A percentile compares a stretch with the other conserved stretches of the same genome.
These are phyloP conservation scores for Lyophyllum semitale DNA, from an alignment of 768 basidiomycete genomes.

Conservation along the genomic window DNA sequence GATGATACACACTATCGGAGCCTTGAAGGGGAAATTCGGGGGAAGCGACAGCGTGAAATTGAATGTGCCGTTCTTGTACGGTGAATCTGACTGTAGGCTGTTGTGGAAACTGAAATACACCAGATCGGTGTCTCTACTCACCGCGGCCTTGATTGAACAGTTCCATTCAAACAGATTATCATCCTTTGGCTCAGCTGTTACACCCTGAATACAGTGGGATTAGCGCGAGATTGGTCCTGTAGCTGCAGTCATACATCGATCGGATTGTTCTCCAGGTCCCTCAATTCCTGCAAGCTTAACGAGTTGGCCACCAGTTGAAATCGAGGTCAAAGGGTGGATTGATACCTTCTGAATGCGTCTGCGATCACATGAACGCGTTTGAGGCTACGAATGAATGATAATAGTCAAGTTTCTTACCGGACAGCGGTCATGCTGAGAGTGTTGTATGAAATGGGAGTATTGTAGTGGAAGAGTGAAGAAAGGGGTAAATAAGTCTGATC, in stretches of 20 bases:
- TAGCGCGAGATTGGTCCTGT: slow-evolving; percentile 9
- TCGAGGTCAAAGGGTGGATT: not conserved
- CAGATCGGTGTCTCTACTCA: slow-evolving; percentile 34
- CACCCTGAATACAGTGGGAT: slow-evolving; percentile 44
- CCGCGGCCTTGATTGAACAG: slow-evolving; percentile 73
- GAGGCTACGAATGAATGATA: slow-evolving; percentile 2
- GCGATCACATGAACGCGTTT: slow-evolving; percentile 21
- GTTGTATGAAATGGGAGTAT: not conserved
- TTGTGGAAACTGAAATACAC: slow-evolving; percentile 9
- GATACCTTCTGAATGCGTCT: slow-evolving; percentile 78
- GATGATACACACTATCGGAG: slow-evolving; percentile 59
- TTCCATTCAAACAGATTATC: slow-evolving; percentile 80
- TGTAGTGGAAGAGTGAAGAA: not conserved
- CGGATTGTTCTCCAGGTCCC: slow-evolving; percentile 60
- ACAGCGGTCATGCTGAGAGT: slow-evolving; percentile 34
- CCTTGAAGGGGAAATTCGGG: slow-evolving; percentile 84
- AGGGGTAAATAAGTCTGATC: not conserved
- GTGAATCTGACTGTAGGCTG: slow-evolving; percentile 62
- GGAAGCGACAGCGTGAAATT: slow-evolving; percentile 76
- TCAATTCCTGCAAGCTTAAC: slow-evolving; percentile 57
- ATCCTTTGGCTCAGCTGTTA: slow-evolving; percentile 64
- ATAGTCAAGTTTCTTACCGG: slow-evolving; percentile 31
- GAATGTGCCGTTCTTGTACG: slow-evolving; percentile 83
- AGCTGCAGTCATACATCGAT: slow-evolving; percentile 49
- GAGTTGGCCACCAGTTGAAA: not conserved